A percentile compares a stretch with the other conserved stretches of the same genome.
These are phyloP conservation scores for Triglochin maritima DNA, from an alignment of 106 monocot species.

Conservation along the genomic window DNA sequence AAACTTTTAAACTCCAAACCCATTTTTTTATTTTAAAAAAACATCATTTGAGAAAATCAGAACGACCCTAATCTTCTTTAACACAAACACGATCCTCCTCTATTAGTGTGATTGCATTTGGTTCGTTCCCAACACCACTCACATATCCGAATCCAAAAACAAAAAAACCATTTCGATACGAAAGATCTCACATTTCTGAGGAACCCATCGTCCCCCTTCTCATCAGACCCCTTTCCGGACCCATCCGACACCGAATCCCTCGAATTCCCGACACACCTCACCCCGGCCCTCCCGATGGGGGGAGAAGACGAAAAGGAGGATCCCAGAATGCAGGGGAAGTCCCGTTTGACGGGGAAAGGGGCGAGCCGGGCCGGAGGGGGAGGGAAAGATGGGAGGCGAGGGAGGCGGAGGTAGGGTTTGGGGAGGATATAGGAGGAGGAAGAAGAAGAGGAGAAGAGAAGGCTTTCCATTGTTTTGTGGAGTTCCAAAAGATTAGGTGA, in stretches of 20 bases:
- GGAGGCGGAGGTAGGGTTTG: not conserved
- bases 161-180: not conserved
- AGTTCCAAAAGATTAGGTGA: not conserved
- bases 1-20: not conserved
- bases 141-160: not conserved
- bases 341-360: not conserved
- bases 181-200: not conserved
- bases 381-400: not conserved
- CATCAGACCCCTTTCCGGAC: not conserved
- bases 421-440: conserved; percentile 1
- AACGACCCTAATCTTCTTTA: not conserved
- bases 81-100: no score
- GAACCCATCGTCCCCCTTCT: not conserved
- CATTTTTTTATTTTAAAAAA: not conserved
- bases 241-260: not conserved
- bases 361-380: not conserved
- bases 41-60: not conserved
- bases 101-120: no score
- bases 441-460: not conserved
- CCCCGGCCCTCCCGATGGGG: not conserved
- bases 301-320: not conserved
- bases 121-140: not conserved
- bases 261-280: not conserved
- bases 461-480: not conserved
- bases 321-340: not conserved